A percentile compares a stretch with the other conserved stretches of the same genome.
Evolutionary conservation across 192 early-diverging fungal genomes (phyloP).

Genomic region (Gonapodya prolifera): DNA sequence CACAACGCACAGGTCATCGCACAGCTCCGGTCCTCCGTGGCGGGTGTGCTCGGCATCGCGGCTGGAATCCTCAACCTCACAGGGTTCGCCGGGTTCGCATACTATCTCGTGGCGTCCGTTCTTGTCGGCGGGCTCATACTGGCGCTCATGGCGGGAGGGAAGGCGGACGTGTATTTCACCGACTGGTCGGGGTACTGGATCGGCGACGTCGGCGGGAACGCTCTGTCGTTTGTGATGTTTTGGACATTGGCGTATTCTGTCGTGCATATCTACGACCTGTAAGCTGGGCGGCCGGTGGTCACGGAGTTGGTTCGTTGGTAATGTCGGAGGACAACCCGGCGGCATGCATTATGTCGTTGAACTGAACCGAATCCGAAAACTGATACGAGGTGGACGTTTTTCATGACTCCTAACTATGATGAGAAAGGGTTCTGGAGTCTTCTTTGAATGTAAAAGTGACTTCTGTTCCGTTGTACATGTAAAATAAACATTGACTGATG

Average conservation of each 20-base stretch:
- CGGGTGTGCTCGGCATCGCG: constrained; percentile 63
- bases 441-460: too few species aligned
- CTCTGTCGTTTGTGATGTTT: constrained; percentile 61
- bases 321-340: too few species aligned
- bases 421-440: too few species aligned
- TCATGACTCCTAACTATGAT: too few species aligned
- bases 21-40: constrained; percentile 54
- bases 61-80: constrained; percentile 83
- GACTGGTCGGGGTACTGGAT: constrained; percentile 9
- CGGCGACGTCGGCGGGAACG: constrained; percentile 31
- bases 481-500: too few species aligned
- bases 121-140: constrained; percentile 48
- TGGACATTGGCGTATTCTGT: constrained; percentile 66
- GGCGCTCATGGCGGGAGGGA: constrained; percentile 39
- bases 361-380: too few species aligned
- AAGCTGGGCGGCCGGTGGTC: too few species aligned
- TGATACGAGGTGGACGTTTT: too few species aligned
- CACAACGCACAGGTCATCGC: constrained; percentile 48
- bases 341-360: too few species aligned
- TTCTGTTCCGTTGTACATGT: too few species aligned
- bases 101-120: constrained; percentile 57
- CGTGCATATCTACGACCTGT: constrained; percentile 70
- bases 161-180: constrained; percentile 44
- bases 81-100: constrained; percentile 69
- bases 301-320: too few species aligned